A percentile compares a stretch with the other conserved stretches of the same genome.
Conservation (phyloP, 2,329 filamentous ascomycete species). For the Fusarium duplospermum region DNA sequence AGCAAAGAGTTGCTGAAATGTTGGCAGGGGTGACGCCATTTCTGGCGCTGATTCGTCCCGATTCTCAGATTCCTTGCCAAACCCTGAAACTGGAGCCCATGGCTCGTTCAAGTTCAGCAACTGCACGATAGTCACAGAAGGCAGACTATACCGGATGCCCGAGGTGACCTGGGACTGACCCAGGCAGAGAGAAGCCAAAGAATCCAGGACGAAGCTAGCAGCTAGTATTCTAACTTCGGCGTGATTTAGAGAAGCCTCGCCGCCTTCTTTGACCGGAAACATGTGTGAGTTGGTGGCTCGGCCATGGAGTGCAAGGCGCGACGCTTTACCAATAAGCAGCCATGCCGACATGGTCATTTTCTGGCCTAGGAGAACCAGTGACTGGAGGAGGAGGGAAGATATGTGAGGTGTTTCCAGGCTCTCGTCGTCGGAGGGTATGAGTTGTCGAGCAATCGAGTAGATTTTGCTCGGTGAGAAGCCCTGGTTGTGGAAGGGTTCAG, state of each 20-base stretch:
- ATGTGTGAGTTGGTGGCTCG: constrained; percentile 28
- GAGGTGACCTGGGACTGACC: constrained; percentile 47
- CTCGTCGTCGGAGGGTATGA: constrained; percentile 63
- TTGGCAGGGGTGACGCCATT: constrained; percentile 50
- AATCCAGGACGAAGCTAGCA: constrained; percentile 73
- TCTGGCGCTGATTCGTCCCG: constrained; percentile 18
- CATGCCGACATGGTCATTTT: constrained; percentile 70
- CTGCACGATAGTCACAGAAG: constrained; percentile 25
- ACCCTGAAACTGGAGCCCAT: constrained; percentile 38
- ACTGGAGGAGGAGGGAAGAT: constrained; percentile 63
- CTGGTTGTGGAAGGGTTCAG: constrained; percentile 2
- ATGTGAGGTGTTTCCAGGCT: constrained; percentile 56
- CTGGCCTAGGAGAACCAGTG: constrained; percentile 71
- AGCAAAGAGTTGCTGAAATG: constrained; percentile 56
- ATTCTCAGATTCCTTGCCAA: constrained; percentile 15
- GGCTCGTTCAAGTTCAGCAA: constrained; percentile 25
- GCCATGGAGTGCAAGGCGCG: constrained; percentile 55
- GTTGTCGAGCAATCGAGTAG: constrained; percentile 60
- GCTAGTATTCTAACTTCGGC: constrained; percentile 49
- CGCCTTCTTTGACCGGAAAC: constrained; percentile 32
- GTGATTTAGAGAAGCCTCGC: constrained; percentile 20
- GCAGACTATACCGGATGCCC: constrained; percentile 31
- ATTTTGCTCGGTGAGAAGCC: constrained; percentile 50
- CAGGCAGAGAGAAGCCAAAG: constrained; percentile 64
- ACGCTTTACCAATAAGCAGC: constrained; percentile 73